Percentiles rank a stretch among this genome's conserved stretches.
Evolutionary conservation across 345 rosid species (phyloP).

Genomic region (Zanthoxylum bungeanum): DNA sequence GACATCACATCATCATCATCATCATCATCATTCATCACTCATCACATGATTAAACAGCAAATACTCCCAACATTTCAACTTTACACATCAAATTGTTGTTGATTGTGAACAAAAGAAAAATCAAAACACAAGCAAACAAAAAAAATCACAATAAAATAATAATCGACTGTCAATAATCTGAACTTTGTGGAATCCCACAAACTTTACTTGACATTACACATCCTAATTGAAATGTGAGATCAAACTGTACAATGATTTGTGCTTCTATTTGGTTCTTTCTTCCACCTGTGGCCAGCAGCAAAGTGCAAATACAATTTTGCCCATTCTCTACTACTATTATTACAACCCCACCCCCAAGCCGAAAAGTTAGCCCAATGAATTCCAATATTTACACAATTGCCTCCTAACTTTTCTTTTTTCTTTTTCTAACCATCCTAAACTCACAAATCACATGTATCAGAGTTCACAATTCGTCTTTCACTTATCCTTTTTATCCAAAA

Average conservation of each 20-base stretch:
- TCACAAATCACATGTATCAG: neutral
- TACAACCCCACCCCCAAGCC: neutral
- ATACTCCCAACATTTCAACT: too few species aligned
- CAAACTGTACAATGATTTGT: conserved; percentile 11
- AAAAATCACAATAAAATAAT: neutral
- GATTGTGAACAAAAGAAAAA: too few species aligned
- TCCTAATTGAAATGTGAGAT: neutral
- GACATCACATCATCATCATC: too few species aligned
- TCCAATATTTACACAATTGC: conserved; percentile 38
- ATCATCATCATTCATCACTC: too few species aligned
- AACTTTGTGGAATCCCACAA: too few species aligned
- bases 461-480: neutral
- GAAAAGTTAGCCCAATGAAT: conserved; percentile 23
- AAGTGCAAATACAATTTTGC: neutral
- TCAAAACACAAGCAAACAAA: too few species aligned
- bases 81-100: too few species aligned
- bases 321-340: neutral
- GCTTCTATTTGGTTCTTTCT: too few species aligned
- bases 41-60: too few species aligned
- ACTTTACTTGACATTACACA: conserved; percentile 5
- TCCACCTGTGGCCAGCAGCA: neutral
- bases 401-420: neutral
- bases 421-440: too few species aligned
- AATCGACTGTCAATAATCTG: too few species aligned
- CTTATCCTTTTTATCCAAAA: neutral